Evolutionary conservation across 805 yeast species (phyloP).

Genomic region (Yarrowia osloensis): DNA sequence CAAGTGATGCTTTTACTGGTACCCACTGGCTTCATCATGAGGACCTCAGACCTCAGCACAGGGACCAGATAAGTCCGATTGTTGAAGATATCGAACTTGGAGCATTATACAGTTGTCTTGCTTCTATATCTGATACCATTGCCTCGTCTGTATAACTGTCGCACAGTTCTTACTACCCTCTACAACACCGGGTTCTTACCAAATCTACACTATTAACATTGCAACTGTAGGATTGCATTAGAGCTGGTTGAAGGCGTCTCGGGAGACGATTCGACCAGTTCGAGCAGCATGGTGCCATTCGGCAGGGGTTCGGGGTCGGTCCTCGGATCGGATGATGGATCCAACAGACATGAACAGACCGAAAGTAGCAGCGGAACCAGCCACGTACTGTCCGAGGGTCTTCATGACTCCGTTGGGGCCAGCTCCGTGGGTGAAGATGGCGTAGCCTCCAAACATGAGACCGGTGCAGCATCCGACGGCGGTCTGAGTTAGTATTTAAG

Average conservation of each 20-base stretch:
- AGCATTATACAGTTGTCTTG: too few species aligned
- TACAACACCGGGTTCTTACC: too few species aligned
- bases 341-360: constrained; percentile 94
- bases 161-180: too few species aligned
- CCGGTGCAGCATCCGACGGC: constrained; percentile 94
- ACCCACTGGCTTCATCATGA: too few species aligned
- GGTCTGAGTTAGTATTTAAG: constrained; percentile 44
- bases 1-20: too few species aligned
- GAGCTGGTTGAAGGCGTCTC: constrained; percentile 30
- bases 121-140: too few species aligned
- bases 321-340: constrained; percentile 51
- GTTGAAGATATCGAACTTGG: too few species aligned
- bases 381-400: constrained; percentile 93
- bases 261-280: constrained; percentile 28
- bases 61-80: too few species aligned
- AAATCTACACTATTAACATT: constrained; percentile 29
- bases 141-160: too few species aligned
- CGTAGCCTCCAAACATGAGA: constrained; percentile 83
- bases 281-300: constrained; percentile 38
- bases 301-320: constrained; percentile 36
- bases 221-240: constrained; percentile 30
- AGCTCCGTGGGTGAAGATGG: constrained; percentile 91
- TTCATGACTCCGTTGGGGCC: constrained; percentile 97
- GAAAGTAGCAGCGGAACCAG: constrained; percentile 95
- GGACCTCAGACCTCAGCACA: too few species aligned